A percentile compares a stretch with the other conserved stretches of the same genome.
Evolutionary conservation across 805 yeast genomes (phyloP).

Genomic region (Metschnikowia noctiluminum): DNA sequence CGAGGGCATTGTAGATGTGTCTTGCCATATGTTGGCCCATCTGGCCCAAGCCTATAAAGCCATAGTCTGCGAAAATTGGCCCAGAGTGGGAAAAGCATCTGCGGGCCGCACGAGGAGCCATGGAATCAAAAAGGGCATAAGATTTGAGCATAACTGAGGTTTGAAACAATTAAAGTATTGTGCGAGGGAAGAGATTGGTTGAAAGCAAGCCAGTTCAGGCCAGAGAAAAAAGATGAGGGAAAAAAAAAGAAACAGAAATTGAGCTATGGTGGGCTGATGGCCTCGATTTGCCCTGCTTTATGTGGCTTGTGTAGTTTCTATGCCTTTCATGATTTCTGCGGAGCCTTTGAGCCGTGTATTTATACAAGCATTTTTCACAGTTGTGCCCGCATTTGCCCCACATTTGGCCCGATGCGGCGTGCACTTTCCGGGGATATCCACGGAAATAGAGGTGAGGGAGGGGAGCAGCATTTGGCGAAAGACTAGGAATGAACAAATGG

Average conservation of each 20-base stretch:
- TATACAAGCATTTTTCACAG: not conserved
- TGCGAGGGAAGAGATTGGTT: too few relatives aligned
- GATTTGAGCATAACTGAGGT: not conserved
- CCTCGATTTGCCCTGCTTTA: not conserved
- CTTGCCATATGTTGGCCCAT: constrained; percentile 58
- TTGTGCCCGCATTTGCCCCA: constrained; percentile 6
- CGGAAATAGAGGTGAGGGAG: constrained; percentile 5
- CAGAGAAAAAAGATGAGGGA: too few relatives aligned
- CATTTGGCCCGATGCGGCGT: constrained; percentile 7
- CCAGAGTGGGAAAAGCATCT: constrained; percentile 8
- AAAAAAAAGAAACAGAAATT: too few relatives aligned
- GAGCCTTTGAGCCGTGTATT: not conserved
- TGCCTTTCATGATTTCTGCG: not conserved
- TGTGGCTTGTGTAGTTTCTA: not conserved
- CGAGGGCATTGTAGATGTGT: constrained; percentile 41
- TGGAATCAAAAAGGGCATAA: not conserved
- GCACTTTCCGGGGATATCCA: constrained; percentile 8
- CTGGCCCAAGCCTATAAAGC: constrained; percentile 55
- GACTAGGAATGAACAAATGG: too few relatives aligned
- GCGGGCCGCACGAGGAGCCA: not conserved
- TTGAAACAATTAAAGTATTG: not conserved
- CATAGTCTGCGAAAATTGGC: constrained; percentile 28
- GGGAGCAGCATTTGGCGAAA: not conserved
- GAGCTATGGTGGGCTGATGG: too few relatives aligned
- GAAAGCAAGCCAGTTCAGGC: too few relatives aligned